Percentiles rank a stretch among this genome's conserved stretches.
These are phyloP conservation scores for Pseudomonodictys pantanalensis DNA, from an alignment of 495 filamentous ascomycete genomes.

Conservation along the genomic window DNA sequence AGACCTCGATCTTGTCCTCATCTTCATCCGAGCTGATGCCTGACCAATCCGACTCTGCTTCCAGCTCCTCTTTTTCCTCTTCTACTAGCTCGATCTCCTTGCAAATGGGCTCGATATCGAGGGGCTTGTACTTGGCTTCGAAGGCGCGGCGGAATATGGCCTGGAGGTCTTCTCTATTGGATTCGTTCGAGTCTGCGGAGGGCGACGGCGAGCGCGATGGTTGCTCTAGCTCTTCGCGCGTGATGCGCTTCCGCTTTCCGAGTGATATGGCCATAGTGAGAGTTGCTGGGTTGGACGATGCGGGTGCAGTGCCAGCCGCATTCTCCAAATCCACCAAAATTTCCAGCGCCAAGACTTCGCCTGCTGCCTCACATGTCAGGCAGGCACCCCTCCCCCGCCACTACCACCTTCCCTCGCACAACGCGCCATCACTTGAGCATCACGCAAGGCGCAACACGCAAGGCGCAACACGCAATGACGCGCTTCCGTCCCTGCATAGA, in stretches of 20 bases:
- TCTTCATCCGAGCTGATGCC: conserved; percentile 56
- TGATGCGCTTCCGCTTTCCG: conserved; percentile 24
- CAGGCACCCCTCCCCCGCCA: neutral
- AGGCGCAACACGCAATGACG: conserved; percentile 60
- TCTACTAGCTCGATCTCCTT: conserved; percentile 32
- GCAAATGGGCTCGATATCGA: conserved; percentile 41
- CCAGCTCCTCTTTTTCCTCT: conserved; percentile 36
- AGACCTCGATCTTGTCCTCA: conserved; percentile 56
- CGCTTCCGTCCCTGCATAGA: conserved; percentile 95
- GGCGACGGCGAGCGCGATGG: conserved; percentile 14
- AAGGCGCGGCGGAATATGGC: conserved; percentile 76
- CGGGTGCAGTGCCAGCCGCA: too few relatives aligned
- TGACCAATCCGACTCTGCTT: conserved; percentile 59
- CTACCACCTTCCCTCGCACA: neutral
- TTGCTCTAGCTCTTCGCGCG: conserved; percentile 2
- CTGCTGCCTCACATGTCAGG: neutral
- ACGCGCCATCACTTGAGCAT: neutral
- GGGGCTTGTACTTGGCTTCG: conserved; percentile 78
- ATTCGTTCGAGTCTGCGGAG: neutral
- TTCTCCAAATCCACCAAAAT: too few relatives aligned
- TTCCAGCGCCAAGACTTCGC: conserved; percentile 12
- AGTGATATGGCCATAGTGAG: conserved; percentile 15
- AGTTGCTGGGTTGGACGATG: neutral
- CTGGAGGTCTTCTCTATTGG: conserved; percentile 38
- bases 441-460: neutral